Base-by-base conservation (phyloP, 192 early-diverging fungal genomes). In the Podila epigama region DNA sequence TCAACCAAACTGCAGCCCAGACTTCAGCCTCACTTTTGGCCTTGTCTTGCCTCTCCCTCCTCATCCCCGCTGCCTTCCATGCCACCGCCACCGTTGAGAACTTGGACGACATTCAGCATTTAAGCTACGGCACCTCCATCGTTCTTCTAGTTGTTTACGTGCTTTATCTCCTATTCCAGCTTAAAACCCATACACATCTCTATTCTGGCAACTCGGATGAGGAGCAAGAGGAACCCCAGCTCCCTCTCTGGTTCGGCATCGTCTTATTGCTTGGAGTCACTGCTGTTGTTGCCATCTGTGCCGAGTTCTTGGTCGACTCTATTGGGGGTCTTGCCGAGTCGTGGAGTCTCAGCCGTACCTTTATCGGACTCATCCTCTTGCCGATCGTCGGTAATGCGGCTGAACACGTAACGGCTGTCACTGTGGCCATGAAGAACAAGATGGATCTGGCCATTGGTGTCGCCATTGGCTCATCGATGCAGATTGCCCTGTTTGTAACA, bases 291-390 rank as follows among this genome's bases (percentile, higher is more conserved):
- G 89, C 92, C 11, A 34, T 96, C 34, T 91, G 87, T 48, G 93
- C 93, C 2, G 93, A 96, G 50, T 90, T 86, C 41, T 83, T 97
- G 16, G 93, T 97, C 22, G 92, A 87, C 31, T 90, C 83, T 35
- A 92, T 95, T 41, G 89, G 90, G 59, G 89, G 89, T 31, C 67
- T 95, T 22, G 87, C 91, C 6, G 68, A 85, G 25, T 51, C 69
- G 15, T 94, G 88, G 85, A 79, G 84, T 35, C 79, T 98, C 25
- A 88, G 73, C 35, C 83, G 92, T 54, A 91, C 89, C 20, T 98
- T 98, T 83, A 92, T 98, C 42, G 97, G 97, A 42, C 84, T 97
- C 64, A 94, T 98, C 51, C 67, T 98, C 33, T 63, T 98, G 61
- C 96, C 97, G 1, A 89, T 97, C 55, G 95, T 96, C 15, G 91